Conservation (phyloP, 1,284 basidiomycete species). For the Malassezia japonica region DNA sequence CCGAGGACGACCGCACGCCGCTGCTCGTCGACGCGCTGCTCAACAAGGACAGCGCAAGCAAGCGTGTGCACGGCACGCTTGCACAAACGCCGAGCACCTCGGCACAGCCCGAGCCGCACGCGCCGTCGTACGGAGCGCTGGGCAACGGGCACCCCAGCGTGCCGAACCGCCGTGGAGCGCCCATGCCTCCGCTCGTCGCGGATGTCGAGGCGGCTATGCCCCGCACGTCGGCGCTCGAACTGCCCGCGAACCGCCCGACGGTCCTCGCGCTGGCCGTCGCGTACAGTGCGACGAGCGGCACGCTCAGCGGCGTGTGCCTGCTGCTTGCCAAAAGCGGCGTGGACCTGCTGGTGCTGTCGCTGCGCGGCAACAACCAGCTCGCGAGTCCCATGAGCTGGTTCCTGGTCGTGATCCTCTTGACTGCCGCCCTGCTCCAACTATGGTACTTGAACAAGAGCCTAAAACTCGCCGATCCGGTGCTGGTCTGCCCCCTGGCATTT, state of each 20-base stretch:
- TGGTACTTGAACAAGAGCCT: constrained; percentile 89
- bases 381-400: constrained; percentile 69
- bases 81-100: neutral
- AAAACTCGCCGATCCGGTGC: constrained; percentile 61
- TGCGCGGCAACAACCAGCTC: constrained; percentile 70
- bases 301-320: constrained; percentile 84
- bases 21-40: neutral
- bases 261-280: constrained; percentile 68
- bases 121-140: neutral
- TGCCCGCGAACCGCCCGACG: constrained; percentile 44
- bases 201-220: neutral
- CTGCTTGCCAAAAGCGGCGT: constrained; percentile 89
- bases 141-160: neutral
- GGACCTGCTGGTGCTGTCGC: constrained; percentile 72
- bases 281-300: constrained; percentile 79
- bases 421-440: constrained; percentile 65
- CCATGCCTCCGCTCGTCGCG: neutral
- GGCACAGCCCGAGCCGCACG: neutral
- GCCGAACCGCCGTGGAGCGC: neutral
- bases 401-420: constrained; percentile 61
- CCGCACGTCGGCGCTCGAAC: neutral
- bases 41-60: neutral
- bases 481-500: constrained; percentile 88
- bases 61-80: constrained; percentile 12
- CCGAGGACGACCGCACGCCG: constrained; percentile 8